Base-by-base conservation (phyloP, 164 flowering plant genomes). In the Magnolia sinica region DNA sequence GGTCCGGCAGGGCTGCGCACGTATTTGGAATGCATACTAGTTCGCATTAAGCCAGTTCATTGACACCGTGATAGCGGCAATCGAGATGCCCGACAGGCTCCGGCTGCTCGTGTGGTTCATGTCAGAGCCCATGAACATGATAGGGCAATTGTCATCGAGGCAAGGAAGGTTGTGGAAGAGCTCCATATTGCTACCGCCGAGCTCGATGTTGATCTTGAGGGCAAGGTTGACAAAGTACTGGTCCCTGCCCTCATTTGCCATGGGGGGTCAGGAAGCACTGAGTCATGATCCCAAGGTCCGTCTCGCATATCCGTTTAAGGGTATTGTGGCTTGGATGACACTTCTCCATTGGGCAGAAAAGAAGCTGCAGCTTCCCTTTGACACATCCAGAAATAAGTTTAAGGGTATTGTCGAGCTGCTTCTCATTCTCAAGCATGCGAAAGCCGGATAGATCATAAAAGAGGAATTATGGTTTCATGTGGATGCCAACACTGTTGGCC, bases 31-130 rank as follows among this genome's bases (percentile, higher is more conserved):
- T 7, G 85, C 93, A 83, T 94, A 94, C 7, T 83, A 86, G 61
- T 88, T 94, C 8, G 91, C 94, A 69, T 85, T 94, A 0, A 97
- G 97, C 97, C 97, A 94, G 52, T 94, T 94, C 16, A 91, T 75
- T 1, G 92, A 81, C 22, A 86, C 97, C 58, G 88, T 95, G 29
- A 94, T 91, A 24, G 96, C 98, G 81, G 24, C 24, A 23, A 23
- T 23, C 24, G 1, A 23, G 24, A 23, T 23, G 24, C 24, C 24
- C 0, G 24, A 74, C 8, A 16, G 22, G 76, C 90, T 84, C 23
- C 37, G 7, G 3, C 89, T 27, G 7, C 78, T 83, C 8, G 98
- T 97, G 76, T 94, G 98, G 84, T 94, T 92, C 16, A 94, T 97
- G 79, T 91, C 97, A 73, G 97, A 97, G 2, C 98, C 98, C 9